Evolutionary conservation across 768 basidiomycete species (phyloP).

Genomic region (Boletus barrowsii): DNA sequence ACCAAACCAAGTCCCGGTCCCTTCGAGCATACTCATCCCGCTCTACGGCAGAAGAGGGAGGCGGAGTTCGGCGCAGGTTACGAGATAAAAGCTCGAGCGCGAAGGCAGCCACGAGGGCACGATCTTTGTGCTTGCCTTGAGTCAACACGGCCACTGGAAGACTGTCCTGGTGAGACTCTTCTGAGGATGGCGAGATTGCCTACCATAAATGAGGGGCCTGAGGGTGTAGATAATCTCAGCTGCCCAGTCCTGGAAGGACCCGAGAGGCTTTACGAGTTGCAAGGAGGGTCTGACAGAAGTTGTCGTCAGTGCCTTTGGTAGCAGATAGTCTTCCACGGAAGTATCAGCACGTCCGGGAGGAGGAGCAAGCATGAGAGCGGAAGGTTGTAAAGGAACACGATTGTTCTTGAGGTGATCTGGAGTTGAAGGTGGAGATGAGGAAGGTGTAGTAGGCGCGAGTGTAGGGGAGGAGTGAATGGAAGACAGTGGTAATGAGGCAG

Average conservation of each 20-base stretch:
- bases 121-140: conserved; percentile 35
- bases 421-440: conserved; percentile 54
- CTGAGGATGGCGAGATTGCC: conserved; percentile 19
- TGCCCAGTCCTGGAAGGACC: conserved; percentile 69
- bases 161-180: background rate
- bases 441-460: conserved; percentile 54
- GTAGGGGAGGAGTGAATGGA: conserved; percentile 58
- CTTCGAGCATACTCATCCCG: conserved; percentile 76
- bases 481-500: conserved; percentile 55
- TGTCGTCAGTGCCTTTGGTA: conserved; percentile 77
- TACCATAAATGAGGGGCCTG: conserved; percentile 77
- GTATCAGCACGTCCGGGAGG: conserved; percentile 50
- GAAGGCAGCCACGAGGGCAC: conserved; percentile 63
- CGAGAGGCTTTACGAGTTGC: conserved; percentile 58
- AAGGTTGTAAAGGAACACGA: conserved; percentile 60
- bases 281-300: conserved; percentile 69
- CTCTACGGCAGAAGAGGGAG: conserved; percentile 61
- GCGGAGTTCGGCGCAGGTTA: conserved; percentile 64
- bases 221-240: conserved; percentile 69
- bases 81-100: conserved; percentile 72
- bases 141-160: conserved; percentile 24
- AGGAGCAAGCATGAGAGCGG: conserved; percentile 52
- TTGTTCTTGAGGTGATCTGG: conserved; percentile 85
- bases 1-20: conserved; percentile 81
- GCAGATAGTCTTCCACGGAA: conserved; percentile 73